Percentiles rank a stretch among this genome's conserved stretches.
These are phyloP conservation scores for Clarkia xantiana DNA, from an alignment of 345 rosid genomes.

Conservation along the genomic window DNA sequence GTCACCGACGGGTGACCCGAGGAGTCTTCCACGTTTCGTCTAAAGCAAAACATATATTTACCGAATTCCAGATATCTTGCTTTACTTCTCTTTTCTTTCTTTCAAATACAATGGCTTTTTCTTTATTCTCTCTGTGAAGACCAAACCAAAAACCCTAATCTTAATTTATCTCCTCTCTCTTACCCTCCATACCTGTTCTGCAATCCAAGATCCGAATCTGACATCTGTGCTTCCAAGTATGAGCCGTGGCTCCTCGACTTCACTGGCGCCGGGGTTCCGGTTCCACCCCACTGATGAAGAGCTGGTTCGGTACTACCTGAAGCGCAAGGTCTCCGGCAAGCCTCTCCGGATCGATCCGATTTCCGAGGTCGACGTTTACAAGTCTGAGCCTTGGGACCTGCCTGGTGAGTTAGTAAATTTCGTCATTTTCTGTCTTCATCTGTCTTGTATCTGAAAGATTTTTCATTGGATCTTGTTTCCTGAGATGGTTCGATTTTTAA, in stretches of 20 bases:
- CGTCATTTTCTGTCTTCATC: background rate
- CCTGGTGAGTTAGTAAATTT: constrained; percentile 30
- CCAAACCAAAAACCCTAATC: constrained; percentile 1
- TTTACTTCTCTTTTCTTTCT: background rate
- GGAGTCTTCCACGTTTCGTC: background rate
- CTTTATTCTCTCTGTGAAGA: background rate
- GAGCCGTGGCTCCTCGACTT: constrained; percentile 40
- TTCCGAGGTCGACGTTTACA: constrained; percentile 62
- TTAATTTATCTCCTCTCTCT: background rate
- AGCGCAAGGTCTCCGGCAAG: constrained; percentile 58
- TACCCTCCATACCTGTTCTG: background rate
- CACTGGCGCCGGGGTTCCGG: constrained; percentile 82
- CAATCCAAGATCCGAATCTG: background rate
- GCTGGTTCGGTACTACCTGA: constrained; percentile 80
- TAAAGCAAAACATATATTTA: background rate
- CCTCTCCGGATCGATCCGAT: constrained; percentile 62
- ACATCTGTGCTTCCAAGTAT: constrained; percentile 11
- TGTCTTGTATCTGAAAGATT: background rate
- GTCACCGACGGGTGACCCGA: constrained; percentile 4
- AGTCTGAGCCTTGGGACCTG: constrained; percentile 92
- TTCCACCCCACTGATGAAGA: constrained; percentile 96
- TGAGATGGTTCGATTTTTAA: too few relatives aligned
- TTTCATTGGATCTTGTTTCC: background rate
- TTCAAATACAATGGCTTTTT: background rate
- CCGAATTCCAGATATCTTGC: background rate